Base-by-base conservation (phyloP, 345 rosid species). In the Cardamine resedifolia region DNA sequence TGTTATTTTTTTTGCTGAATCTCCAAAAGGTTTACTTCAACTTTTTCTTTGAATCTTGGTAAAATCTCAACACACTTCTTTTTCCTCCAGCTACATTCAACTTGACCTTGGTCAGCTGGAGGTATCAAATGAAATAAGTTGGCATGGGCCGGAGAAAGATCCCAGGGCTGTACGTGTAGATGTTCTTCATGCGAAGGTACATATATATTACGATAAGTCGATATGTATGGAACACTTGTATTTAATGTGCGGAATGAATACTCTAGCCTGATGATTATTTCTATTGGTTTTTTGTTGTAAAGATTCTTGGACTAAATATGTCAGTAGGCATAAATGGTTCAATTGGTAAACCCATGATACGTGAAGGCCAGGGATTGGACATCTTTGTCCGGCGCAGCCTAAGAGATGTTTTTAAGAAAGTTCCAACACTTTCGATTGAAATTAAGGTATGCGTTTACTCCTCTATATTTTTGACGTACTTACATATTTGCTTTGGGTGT, bases 281-380 rank as follows among this genome's bases (percentile, higher is more conserved):
- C 18, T 65, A 26, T 66, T 59, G 57, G 44, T 58, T 63, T 65
- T 65, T 63, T 57, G 65, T 74, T 67, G 77, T 80, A 63, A 86
- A 95, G 99, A 87, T 95, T 80, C 79, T 84, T 72, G 97, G 99
- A 72, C 80, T 95, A 69, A 95, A 95, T 83, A 95, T 95, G 99
- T 80, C 90, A 56, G 88, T 91, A 21, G 99, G 99, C 74, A 85
- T 95, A 50, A 75, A 88, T 74, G 94, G 97, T 70, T 77, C 76
- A 64, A 59, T 90, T 53, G 97, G 97, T 52, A 91, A 90, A 78
- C 89, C 96, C 63, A 86, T 95, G 91, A 85, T 91, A 74, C 87
- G 86, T 63, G 95, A 88, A 83, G 90, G 93, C 75, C 87, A 85
- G 73, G 97, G 97, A 79, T 66, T 95, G 68, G 92, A 91, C 82